Conservation (phyloP, 2,329 filamentous ascomycete species). For the Alternaria sp. region DNA sequence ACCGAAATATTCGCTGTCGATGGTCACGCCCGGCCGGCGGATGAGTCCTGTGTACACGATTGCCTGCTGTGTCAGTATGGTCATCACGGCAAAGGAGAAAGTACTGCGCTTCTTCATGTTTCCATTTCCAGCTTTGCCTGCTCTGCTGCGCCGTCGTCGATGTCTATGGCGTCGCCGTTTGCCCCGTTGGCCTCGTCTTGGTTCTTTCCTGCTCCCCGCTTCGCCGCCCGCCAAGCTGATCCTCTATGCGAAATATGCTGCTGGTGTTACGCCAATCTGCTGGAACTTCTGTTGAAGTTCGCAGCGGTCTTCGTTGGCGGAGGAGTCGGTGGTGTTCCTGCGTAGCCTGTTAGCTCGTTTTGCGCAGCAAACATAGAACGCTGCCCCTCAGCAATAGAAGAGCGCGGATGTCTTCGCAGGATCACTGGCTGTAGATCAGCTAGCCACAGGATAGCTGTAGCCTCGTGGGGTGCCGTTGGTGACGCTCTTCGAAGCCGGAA, state of each 20-base stretch:
- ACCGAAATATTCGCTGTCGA: background rate
- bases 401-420: background rate
- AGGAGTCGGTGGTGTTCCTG: background rate
- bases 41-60: background rate
- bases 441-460: background rate
- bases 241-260: background rate
- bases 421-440: background rate
- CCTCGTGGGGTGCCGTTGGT: background rate
- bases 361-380: background rate
- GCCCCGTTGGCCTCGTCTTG: background rate
- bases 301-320: background rate
- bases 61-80: background rate
- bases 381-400: background rate
- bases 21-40: background rate
- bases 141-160: background rate
- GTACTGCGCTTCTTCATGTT: background rate
- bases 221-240: background rate
- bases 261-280: background rate
- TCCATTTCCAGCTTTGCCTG: background rate
- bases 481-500: no score
- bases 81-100: background rate
- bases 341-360: background rate
- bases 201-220: background rate
- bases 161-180: background rate
- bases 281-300: background rate